These are phyloP conservation scores for Pyrenophora tritici-repentis DNA, from an alignment of 2,329 filamentous ascomycete genomes.

Conservation along the genomic window DNA sequence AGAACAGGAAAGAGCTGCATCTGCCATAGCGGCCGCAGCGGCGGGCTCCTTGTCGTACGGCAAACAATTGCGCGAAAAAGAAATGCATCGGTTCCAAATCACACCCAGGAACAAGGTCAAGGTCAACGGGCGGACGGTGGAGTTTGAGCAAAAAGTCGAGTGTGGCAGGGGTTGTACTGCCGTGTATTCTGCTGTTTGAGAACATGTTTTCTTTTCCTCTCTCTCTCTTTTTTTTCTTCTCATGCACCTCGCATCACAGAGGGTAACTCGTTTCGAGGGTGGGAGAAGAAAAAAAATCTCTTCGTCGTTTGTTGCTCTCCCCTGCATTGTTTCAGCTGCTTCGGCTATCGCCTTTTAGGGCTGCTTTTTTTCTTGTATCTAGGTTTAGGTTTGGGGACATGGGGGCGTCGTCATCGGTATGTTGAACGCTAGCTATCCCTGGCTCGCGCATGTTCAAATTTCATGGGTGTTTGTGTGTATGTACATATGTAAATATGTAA, in stretches of 20 bases:
- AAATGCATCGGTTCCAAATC: constrained; percentile 78
- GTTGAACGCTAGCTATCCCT: too few species aligned
- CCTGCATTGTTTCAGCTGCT: neutral
- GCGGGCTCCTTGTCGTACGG: constrained; percentile 15
- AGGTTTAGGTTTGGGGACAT: too few species aligned
- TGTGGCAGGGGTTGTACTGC: constrained; percentile 84
- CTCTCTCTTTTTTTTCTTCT: too few species aligned
- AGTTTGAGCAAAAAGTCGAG: constrained; percentile 83
- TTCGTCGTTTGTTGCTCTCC: too few species aligned
- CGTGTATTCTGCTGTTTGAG: constrained; percentile 30
- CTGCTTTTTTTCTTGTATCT: neutral
- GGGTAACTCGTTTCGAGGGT: too few species aligned
- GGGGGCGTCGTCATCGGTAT: too few species aligned
- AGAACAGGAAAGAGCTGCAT: constrained; percentile 50
- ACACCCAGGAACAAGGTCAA: constrained; percentile 75
- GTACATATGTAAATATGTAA: too few species aligned
- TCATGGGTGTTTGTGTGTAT: too few species aligned
- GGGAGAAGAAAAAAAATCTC: neutral
- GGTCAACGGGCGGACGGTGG: constrained; percentile 71
- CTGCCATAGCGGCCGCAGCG: constrained; percentile 15
- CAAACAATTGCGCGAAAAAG: constrained; percentile 62
- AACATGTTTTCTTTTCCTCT: neutral
- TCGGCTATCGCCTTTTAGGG: constrained; percentile 11
- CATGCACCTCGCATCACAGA: too few species aligned
- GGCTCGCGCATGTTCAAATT: too few species aligned